phyloP scores from a whole-genome alignment of 768 basidiomycete genomes.

The Boletus coccyginus region DNA sequence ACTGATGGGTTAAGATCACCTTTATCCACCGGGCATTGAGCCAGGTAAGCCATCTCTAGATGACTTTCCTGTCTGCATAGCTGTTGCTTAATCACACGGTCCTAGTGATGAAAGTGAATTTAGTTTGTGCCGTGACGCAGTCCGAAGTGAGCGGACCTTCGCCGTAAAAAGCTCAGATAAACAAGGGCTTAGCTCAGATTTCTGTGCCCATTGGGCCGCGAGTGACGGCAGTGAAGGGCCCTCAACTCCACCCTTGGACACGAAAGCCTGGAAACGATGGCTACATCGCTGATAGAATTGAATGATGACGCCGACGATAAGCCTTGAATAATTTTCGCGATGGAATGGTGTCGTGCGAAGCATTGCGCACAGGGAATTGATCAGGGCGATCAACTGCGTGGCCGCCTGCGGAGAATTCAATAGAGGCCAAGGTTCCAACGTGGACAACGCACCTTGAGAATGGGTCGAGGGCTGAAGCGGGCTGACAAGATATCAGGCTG shows the following conservation, averaged over 20 bases:
- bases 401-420: conserved; percentile 55
- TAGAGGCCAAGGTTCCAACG: neutral
- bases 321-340: conserved; percentile 88
- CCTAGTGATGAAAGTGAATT: conserved; percentile 29
- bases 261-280: conserved; percentile 77
- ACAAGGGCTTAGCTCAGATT: conserved; percentile 72
- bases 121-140: neutral
- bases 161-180: conserved; percentile 60
- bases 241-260: conserved; percentile 39
- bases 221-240: conserved; percentile 50
- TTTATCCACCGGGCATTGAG: conserved; percentile 50
- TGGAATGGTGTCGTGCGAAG: conserved; percentile 91
- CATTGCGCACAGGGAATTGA: conserved; percentile 92
- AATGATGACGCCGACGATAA: conserved; percentile 91
- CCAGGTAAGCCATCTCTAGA: conserved; percentile 68
- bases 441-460: conserved; percentile 61
- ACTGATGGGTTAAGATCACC: conserved; percentile 68
- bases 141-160: conserved; percentile 41
- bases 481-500: conserved; percentile 71
- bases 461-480: conserved; percentile 64
- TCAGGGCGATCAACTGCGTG: conserved; percentile 81
- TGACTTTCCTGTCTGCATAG: conserved; percentile 77
- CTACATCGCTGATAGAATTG: conserved; percentile 96
- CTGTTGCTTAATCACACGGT: conserved; percentile 44
- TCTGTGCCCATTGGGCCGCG: conserved; percentile 82